phyloP scores from a whole-genome alignment of 306 rosid genomes.

The Abrus pulchellus region DNA sequence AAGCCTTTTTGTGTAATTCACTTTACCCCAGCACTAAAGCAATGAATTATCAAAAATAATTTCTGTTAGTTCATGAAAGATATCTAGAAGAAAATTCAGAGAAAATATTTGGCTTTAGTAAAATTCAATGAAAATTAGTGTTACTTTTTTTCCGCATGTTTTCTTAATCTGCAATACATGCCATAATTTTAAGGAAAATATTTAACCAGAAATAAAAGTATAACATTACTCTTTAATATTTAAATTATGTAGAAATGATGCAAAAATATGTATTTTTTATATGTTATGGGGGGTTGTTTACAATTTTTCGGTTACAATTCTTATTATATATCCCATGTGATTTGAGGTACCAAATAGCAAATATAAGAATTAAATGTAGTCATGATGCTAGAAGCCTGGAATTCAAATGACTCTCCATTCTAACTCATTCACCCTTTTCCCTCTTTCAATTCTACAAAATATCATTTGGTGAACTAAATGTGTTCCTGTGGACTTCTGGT shows the following conservation, averaged over 20 bases:
- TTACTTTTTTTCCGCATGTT: not conserved
- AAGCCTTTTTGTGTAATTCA: not conserved
- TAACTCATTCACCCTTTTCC: not conserved
- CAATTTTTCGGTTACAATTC: not conserved
- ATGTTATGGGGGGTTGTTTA: not conserved
- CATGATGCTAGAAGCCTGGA: not conserved
- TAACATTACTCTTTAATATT: not conserved
- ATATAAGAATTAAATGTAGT: not conserved
- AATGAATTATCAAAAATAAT: not conserved
- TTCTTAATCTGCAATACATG: not conserved
- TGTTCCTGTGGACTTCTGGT: not conserved
- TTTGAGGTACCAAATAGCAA: slow-evolving; percentile 9
- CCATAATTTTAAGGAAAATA: not conserved
- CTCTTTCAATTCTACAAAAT: slow-evolving; percentile 16
- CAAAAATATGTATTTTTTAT: not conserved
- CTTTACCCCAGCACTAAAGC: not conserved
- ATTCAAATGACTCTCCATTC: slow-evolving; percentile 6
- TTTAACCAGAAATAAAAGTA: no score
- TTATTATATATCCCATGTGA: not conserved
- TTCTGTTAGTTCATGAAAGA: slow-evolving; percentile 1
- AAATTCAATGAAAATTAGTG: not conserved
- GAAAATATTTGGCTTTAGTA: not conserved
- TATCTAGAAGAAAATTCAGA: not conserved
- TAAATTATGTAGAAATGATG: not conserved
- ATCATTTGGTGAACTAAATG: not conserved